Evolutionary conservation across 495 filamentous ascomycete species (phyloP).

Genomic region (Penicillium flavigenum): DNA sequence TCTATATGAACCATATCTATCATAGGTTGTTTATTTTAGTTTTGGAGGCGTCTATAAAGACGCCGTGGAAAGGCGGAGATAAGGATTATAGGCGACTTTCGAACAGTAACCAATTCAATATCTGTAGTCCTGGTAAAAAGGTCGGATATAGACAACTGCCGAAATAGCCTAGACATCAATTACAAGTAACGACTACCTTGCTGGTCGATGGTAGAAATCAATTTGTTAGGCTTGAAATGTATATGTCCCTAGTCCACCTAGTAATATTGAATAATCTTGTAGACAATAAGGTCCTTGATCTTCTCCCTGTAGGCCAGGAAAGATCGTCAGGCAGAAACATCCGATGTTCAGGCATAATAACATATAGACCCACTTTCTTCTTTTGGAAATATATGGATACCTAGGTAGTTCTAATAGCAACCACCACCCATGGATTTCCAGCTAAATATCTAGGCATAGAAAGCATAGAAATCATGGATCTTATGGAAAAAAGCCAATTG

Average conservation of each 20-base stretch:
- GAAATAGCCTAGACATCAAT: neutral
- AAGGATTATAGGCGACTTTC: neutral
- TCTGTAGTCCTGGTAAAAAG: slow-evolving; percentile 6
- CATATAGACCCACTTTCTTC: neutral
- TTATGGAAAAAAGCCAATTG: neutral
- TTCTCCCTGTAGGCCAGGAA: neutral
- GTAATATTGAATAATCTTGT: neutral
- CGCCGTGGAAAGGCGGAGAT: neutral
- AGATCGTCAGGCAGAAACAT: neutral
- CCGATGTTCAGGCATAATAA: neutral
- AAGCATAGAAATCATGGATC: neutral
- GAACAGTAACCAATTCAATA: neutral
- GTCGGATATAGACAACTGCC: neutral
- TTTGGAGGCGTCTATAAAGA: neutral
- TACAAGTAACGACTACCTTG: neutral
- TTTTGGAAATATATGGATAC: neutral
- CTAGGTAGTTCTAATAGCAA: neutral
- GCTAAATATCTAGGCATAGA: neutral
- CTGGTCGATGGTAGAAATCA: neutral
- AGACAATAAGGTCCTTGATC: neutral
- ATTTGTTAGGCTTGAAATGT: neutral
- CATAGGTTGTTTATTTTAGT: neutral
- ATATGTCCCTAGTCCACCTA: neutral
- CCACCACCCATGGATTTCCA: neutral
- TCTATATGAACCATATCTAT: neutral